Evolutionary conservation across 805 yeast genomes (phyloP).

Genomic region (Ogataea chonburiensis): DNA sequence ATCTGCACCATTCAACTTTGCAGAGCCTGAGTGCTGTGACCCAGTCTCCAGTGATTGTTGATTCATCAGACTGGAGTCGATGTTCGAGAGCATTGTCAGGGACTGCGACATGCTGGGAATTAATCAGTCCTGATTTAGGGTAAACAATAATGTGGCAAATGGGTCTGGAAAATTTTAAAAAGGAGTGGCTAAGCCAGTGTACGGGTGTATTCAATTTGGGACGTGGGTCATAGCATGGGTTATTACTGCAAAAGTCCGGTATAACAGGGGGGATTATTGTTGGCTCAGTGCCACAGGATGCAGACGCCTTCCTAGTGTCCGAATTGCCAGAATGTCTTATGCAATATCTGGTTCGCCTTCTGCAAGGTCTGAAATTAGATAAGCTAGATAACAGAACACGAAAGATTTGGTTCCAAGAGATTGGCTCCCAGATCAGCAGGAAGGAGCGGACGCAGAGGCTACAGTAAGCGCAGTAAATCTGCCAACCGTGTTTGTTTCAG

Average conservation of each 20-base stretch:
- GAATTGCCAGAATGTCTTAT: too few relatives aligned
- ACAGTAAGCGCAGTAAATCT: too few relatives aligned
- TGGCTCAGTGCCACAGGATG: too few relatives aligned
- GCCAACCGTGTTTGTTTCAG: too few relatives aligned
- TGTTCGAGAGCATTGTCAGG: slow-evolving; percentile 20
- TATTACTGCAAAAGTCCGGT: too few relatives aligned
- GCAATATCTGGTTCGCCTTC: too few relatives aligned
- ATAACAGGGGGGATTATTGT: too few relatives aligned
- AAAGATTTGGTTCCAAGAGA: too few relatives aligned
- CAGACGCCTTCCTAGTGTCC: too few relatives aligned
- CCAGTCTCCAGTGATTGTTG: slow-evolving; percentile 16
- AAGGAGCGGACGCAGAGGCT: too few relatives aligned
- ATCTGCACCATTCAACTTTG: slow-evolving; percentile 6
- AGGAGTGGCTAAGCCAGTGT: slow-evolving; percentile 17
- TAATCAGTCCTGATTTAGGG: slow-evolving; percentile 1
- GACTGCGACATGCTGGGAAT: slow-evolving; percentile 16
- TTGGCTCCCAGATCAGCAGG: too few relatives aligned
- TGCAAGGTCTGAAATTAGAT: too few relatives aligned
- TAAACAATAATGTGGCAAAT: slow-evolving; percentile 21
- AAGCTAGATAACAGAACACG: not conserved
- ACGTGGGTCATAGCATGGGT: not conserved
- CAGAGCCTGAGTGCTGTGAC: slow-evolving; percentile 5
- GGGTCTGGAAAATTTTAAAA: slow-evolving; percentile 9
- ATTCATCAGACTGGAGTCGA: slow-evolving; percentile 21
- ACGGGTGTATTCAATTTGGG: slow-evolving; percentile 1